These are phyloP conservation scores for Trypanosoma avium DNA, from an alignment of 208 protist species.

Conservation along the genomic window DNA sequence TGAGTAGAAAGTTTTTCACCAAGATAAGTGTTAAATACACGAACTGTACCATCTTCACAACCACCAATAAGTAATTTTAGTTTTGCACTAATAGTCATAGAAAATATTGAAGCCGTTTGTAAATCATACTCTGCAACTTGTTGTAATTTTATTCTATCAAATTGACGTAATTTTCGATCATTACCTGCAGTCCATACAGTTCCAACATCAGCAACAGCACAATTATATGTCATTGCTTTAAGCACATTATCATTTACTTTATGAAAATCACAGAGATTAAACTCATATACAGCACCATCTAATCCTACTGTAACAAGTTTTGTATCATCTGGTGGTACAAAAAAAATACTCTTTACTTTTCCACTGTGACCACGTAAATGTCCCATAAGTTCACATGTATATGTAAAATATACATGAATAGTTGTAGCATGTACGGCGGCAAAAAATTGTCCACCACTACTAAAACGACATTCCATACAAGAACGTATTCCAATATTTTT, in stretches of 20 bases:
- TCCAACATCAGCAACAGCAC: conserved; percentile 71
- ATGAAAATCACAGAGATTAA: conserved; percentile 91
- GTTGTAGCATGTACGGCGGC: conserved; percentile 95
- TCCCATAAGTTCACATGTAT: conserved; percentile 94
- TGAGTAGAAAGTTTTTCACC: conserved; percentile 65
- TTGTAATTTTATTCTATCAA: conserved; percentile 68
- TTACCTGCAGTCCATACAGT: conserved; percentile 93
- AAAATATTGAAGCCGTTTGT: conserved; percentile 67
- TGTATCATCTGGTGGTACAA: conserved; percentile 92
- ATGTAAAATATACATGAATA: conserved; percentile 96
- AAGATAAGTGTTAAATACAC: conserved; percentile 90
- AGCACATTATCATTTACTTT: conserved; percentile 91
- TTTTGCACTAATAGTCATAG: conserved; percentile 83
- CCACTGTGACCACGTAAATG: conserved; percentile 95
- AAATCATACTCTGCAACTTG: conserved; percentile 71
- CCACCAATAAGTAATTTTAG: conserved; percentile 94
- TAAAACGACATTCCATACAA: conserved; percentile 94
- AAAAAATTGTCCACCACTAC: conserved; percentile 95
- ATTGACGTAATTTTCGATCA: conserved; percentile 92
- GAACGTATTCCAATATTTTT: conserved; percentile 93
- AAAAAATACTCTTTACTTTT: conserved; percentile 89
- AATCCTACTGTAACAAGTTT: conserved; percentile 89
- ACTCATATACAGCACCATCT: conserved; percentile 96
- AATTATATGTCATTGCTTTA: conserved; percentile 93
- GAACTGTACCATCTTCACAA: conserved; percentile 92